These are phyloP conservation scores for Rugonectria rugulosa DNA, from an alignment of 2,329 filamentous ascomycete genomes.

Conservation along the genomic window DNA sequence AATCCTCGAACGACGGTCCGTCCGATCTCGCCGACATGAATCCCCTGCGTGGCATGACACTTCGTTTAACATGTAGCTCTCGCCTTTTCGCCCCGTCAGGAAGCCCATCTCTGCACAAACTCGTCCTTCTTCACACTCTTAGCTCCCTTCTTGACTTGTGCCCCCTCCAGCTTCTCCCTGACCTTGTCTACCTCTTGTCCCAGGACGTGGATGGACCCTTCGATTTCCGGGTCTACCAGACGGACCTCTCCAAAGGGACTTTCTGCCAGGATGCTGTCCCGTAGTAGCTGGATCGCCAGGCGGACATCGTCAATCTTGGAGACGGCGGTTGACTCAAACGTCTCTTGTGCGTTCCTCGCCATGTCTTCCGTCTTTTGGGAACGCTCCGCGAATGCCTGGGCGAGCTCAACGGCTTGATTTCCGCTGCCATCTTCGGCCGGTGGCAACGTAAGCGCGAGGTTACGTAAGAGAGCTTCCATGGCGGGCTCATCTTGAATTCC, in stretches of 20 bases:
- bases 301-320: constrained; percentile 56
- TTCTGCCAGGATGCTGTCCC: constrained; percentile 62
- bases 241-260: constrained; percentile 56
- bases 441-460: constrained; percentile 54
- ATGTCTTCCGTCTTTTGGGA: constrained; percentile 53
- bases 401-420: constrained; percentile 42
- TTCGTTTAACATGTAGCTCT: background rate
- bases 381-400: constrained; percentile 50
- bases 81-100: background rate
- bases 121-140: constrained; percentile 59
- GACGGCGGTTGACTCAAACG: constrained; percentile 54
- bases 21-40: background rate
- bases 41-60: background rate
- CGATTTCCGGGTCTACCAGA: constrained; percentile 61
- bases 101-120: constrained; percentile 49
- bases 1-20: too few species aligned
- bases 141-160: constrained; percentile 48
- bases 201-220: constrained; percentile 57
- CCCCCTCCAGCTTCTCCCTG: constrained; percentile 46
- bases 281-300: constrained; percentile 56
- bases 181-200: constrained; percentile 54
- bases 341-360: constrained; percentile 54
- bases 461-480: constrained; percentile 57
- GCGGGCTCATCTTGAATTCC: constrained; percentile 48
- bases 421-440: constrained; percentile 37